phyloP scores from a whole-genome alignment of 2,329 filamentous ascomycete species.

The Ophiostoma pallidulum region DNA sequence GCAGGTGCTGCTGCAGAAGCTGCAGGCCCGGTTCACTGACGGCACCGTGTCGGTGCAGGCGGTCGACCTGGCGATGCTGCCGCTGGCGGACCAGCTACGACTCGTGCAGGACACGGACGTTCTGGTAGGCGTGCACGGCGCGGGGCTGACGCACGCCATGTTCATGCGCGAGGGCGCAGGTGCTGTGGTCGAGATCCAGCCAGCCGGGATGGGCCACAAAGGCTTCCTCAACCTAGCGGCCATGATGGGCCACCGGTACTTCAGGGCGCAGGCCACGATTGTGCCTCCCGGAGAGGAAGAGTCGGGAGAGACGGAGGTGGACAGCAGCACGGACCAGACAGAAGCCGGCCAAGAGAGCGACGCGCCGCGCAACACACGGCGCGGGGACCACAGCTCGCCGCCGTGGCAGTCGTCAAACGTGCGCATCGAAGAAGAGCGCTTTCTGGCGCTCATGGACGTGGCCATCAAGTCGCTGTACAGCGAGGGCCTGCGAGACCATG shows the following conservation, averaged over 20 bases:
- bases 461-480: constrained; percentile 13
- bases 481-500: constrained; percentile 4
- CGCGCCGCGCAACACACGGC: no score
- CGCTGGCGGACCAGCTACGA: constrained; percentile 28
- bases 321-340: no score
- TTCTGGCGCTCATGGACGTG: constrained; percentile 12
- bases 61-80: constrained; percentile 30
- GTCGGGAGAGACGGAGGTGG: not conserved
- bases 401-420: constrained; percentile 13
- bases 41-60: constrained; percentile 8
- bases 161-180: constrained; percentile 27
- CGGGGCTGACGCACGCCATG: constrained; percentile 32
- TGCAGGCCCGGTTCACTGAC: not conserved
- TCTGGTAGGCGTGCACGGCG: constrained; percentile 35
- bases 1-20: constrained; percentile 19
- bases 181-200: constrained; percentile 34
- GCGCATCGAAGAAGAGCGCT: constrained; percentile 8
- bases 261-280: constrained; percentile 24
- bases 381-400: no score
- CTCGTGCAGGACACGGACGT: constrained; percentile 30
- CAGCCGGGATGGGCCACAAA: constrained; percentile 25
- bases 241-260: constrained; percentile 29
- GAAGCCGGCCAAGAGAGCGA: no score
- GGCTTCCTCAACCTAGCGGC: constrained; percentile 35
- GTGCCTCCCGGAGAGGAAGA: constrained; percentile 2